These are phyloP conservation scores for Teunomyces cretensis DNA, from an alignment of 805 yeast genomes.

Conservation along the genomic window DNA sequence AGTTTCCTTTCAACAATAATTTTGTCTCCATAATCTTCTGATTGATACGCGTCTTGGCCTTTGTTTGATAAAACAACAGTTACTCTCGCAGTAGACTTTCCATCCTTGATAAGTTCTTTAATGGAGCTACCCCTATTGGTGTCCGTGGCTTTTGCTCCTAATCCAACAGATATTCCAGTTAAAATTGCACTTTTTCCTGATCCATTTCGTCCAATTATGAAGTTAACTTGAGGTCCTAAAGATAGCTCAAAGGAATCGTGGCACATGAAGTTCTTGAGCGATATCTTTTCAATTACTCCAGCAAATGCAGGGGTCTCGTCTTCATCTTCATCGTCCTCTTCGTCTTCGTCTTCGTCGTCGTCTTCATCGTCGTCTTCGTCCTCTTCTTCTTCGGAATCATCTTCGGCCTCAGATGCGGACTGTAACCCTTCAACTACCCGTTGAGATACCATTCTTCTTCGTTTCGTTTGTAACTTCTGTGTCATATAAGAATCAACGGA, in stretches of 20 bases:
- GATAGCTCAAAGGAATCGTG: conserved; percentile 76
- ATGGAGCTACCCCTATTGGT: conserved; percentile 81
- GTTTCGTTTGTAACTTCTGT: conserved; percentile 7
- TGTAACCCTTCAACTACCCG: background rate
- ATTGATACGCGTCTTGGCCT: conserved; percentile 65
- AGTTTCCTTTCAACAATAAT: conserved; percentile 72
- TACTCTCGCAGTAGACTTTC: conserved; percentile 66
- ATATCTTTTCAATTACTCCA: conserved; percentile 67
- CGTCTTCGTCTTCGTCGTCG: conserved; percentile 15
- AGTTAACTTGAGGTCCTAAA: conserved; percentile 78
- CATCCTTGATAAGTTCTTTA: conserved; percentile 73
- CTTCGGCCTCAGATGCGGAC: background rate
- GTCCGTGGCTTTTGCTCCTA: conserved; percentile 85
- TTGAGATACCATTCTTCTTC: conserved; percentile 8
- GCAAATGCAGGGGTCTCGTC: conserved; percentile 39
- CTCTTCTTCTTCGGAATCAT: conserved; percentile 4
- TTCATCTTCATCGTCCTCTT: conserved; percentile 14
- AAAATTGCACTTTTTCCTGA: conserved; percentile 87
- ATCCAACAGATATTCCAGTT: conserved; percentile 82
- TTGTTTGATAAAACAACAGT: conserved; percentile 62
- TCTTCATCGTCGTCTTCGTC: conserved; percentile 13
- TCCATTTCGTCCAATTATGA: conserved; percentile 88
- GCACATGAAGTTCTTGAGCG: conserved; percentile 81
- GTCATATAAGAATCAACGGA: conserved; percentile 12
- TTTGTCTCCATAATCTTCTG: conserved; percentile 62